Evolutionary conservation across 257 asterid genomes (phyloP), one percentile per base, ranked within the genome.

Genomic region (Plantago elongata): DNA sequence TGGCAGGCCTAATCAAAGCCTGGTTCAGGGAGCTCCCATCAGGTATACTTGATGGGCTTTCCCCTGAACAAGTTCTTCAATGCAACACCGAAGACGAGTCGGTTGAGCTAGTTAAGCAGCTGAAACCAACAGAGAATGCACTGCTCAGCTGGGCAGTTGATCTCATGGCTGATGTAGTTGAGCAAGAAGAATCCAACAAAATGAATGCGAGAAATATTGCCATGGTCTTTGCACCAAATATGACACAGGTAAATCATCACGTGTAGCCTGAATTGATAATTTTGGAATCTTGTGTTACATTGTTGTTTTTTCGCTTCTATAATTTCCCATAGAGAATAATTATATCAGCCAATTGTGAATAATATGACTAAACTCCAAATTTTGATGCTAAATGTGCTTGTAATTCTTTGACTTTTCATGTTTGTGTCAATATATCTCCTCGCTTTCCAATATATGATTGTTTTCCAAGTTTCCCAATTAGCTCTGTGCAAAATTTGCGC

Each of bases 121-220:
- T 90, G 8, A 82, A 82, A 64, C 95, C 96, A 3, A 90, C 93
- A 2, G 96, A 85, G 60, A 74, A 61, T 13, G 94, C 95, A 0
- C 72, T 90, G 61, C 95, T 93, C 44, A 78, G 78, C 80, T 93
- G 99, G 99, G 95, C 97, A 6, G 72, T 93, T 18, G 84, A 89
- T 83, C 92, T 93, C 58, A 93, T 93, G 99, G 95, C 96, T 29
- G 99, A 93, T 57, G 95, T 93, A 2, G 99, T 93, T 17, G 97
- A 93, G 76, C 91, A 82, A 14, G 99, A 89, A 54, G 91, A 82
- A 22, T 85, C 75, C 67, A 93, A 89, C 86, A 93, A 93, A 74
- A 89, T 93, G 99, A 89, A 89, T 66, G 90, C 97, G 9, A 75
- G 97, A 69, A 89, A 93, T 44, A 87, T 93, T 29, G 99, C 99